phyloP scores from a whole-genome alignment of 2,329 filamentous ascomycete species.

The Talaromyces sp. region DNA sequence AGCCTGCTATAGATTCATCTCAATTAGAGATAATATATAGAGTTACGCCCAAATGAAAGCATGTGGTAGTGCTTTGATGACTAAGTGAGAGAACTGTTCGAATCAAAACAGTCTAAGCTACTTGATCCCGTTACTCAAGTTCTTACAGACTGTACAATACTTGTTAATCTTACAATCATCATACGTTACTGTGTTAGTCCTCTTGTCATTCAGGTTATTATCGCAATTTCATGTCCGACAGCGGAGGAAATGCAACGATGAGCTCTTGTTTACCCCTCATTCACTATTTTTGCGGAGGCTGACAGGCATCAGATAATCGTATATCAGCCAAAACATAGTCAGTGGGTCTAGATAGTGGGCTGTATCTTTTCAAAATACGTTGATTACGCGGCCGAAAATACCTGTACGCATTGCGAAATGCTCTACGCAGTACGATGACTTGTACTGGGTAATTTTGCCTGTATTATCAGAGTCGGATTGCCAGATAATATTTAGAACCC shows the following conservation, averaged over 20 bases:
- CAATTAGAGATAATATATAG: not conserved
- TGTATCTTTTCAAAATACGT: not conserved
- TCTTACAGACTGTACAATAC: too few species aligned
- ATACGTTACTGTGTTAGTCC: not conserved
- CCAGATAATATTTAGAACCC: too few species aligned
- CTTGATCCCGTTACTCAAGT: not conserved
- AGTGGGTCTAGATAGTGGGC: not conserved
- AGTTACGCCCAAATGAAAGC: not conserved
- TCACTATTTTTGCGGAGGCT: not conserved
- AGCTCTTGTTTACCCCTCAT: not conserved
- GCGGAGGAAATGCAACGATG: not conserved
- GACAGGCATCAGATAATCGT: not conserved
- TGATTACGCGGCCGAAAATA: not conserved
- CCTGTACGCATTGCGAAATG: not conserved
- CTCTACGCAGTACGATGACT: not conserved
- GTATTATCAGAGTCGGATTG: not conserved
- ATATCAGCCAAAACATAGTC: not conserved
- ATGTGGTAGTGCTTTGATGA: not conserved
- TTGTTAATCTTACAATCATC: not conserved
- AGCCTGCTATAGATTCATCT: too few species aligned
- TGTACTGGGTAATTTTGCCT: not conserved
- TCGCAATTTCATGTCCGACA: not conserved
- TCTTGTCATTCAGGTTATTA: not conserved
- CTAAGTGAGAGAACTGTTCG: not conserved
- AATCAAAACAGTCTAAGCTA: not conserved